phyloP scores from a whole-genome alignment of 495 filamentous ascomycete genomes.

The Achaetomiella virescens region DNA sequence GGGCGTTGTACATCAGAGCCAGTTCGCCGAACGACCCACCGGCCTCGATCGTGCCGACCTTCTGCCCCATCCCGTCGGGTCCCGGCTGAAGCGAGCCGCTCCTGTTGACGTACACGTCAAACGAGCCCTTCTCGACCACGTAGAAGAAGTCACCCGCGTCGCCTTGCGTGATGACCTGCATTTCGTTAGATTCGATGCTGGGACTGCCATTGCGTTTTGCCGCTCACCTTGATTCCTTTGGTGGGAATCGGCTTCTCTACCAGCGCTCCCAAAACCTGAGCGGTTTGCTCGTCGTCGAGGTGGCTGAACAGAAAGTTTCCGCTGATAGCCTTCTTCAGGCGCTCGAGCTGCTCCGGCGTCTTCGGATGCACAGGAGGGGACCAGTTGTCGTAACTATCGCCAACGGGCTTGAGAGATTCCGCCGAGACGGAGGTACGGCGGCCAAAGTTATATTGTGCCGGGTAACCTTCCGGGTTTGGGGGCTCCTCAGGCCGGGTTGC shows the following conservation, averaged over 20 bases:
- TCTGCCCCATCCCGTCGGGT: constrained; percentile 73
- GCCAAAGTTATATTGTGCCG: constrained; percentile 86
- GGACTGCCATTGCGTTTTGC: not conserved
- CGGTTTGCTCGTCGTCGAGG: constrained; percentile 84
- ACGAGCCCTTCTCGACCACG: constrained; percentile 83
- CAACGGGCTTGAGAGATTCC: constrained; percentile 86
- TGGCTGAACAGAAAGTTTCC: constrained; percentile 92
- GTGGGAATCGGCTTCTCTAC: constrained; percentile 93
- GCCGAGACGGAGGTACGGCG: constrained; percentile 95
- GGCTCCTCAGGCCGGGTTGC: constrained; percentile 35
- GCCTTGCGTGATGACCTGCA: constrained; percentile 82
- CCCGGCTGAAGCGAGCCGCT: constrained; percentile 77
- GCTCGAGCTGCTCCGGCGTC: constrained; percentile 67
- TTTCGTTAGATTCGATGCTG: constrained; percentile 11
- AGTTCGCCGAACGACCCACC: constrained; percentile 97
- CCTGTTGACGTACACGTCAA: constrained; percentile 85
- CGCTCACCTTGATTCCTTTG: constrained; percentile 74
- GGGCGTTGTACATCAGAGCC: constrained; percentile 97
- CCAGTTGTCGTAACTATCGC: constrained; percentile 82
- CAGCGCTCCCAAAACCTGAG: constrained; percentile 80
- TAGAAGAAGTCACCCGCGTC: constrained; percentile 98
- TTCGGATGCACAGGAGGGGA: constrained; percentile 79
- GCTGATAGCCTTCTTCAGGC: constrained; percentile 75
- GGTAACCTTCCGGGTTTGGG: constrained; percentile 62
- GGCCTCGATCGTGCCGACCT: constrained; percentile 74